phyloP scores from a whole-genome alignment of 2,329 filamentous ascomycete genomes.

The Ceratocystis variospora region DNA sequence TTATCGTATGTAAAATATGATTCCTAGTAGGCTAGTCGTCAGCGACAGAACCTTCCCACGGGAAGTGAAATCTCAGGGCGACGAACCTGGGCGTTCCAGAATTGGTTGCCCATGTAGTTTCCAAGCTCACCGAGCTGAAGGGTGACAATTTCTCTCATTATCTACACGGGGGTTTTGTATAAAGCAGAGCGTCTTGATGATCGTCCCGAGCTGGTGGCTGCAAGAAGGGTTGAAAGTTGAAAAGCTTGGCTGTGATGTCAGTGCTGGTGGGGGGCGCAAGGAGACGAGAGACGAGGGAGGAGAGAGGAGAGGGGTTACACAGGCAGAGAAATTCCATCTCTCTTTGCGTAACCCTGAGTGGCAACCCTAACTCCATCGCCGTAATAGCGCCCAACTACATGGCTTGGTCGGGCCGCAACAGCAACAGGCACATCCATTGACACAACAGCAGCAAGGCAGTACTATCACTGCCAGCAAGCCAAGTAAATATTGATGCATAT shows the following conservation, averaged over 20 bases:
- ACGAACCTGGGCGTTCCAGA: slow-evolving; percentile 82
- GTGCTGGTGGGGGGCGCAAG: neutral
- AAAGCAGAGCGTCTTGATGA: neutral
- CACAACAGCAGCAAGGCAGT: no score
- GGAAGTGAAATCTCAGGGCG: neutral
- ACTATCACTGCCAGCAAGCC: no score
- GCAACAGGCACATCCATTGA: no score
- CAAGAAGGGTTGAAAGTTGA: neutral
- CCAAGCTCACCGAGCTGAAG: slow-evolving; percentile 84
- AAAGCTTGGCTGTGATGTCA: neutral
- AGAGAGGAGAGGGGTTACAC: neutral
- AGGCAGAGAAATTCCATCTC: neutral
- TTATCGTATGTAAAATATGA: slow-evolving; percentile 86
- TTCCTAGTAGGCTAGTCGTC: slow-evolving; percentile 43
- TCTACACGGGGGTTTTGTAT: no score
- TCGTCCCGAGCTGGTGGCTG: no score
- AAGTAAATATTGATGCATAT: no score
- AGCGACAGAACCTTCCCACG: neutral
- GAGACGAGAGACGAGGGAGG: no score
- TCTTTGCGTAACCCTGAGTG: no score
- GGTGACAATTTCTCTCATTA: slow-evolving; percentile 60
- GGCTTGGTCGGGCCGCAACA: no score
- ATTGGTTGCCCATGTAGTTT: slow-evolving; percentile 90
- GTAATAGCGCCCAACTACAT: no score
- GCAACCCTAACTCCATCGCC: no score